Base-by-base conservation (phyloP, 345 rosid species). In the Citrus cavaleriei region DNA sequence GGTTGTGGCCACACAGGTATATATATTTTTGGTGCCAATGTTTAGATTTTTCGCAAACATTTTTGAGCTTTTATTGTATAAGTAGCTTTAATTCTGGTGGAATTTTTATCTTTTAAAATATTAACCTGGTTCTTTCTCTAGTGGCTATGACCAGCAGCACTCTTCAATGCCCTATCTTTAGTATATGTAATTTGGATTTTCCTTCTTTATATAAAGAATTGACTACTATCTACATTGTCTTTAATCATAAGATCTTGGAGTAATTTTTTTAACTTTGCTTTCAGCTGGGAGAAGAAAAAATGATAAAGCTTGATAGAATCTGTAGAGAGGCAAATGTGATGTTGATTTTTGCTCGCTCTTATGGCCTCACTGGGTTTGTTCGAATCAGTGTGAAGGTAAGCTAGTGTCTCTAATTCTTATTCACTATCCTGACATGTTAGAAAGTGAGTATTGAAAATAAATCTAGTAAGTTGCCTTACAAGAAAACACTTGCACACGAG, bases 1-100 rank as follows among this genome's bases (percentile, higher is more conserved):
- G 74, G 97, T 94, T 21, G 87, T 96, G 57, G 99, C 99, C 77
- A 92, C 98, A 74, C 98, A 96, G 97, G 99, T 92, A 85, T 58
- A 85, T 58, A 22, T 8, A 10, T 22, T 16, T 60, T 32, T 78
- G 5, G 21, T 66, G 70, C 35, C 63, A 25, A 18, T 65, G 8
- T n/a, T 70, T 30, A 37, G 49, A 51, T 73, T 69, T 35, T 35
- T 73, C 24, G 27, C 68, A 28, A 68, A n/a, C 16, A 69, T 10
- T 71, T 51, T 70, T 70, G 35, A 63, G 65, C 75, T 24, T 66
- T 55, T 71, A 32, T 16, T 24, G 57, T 49, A 22, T 10, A 76
- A 40, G 46, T 65, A 51, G 62, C 32, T 49, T 28, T 19, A 2
- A 51, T 5, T 22, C 75, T 6, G 4, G 35, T 58, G 61, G 19